Evolutionary conservation across 208 protist genomes (phyloP).

Genomic region (Crithidia bombi): DNA sequence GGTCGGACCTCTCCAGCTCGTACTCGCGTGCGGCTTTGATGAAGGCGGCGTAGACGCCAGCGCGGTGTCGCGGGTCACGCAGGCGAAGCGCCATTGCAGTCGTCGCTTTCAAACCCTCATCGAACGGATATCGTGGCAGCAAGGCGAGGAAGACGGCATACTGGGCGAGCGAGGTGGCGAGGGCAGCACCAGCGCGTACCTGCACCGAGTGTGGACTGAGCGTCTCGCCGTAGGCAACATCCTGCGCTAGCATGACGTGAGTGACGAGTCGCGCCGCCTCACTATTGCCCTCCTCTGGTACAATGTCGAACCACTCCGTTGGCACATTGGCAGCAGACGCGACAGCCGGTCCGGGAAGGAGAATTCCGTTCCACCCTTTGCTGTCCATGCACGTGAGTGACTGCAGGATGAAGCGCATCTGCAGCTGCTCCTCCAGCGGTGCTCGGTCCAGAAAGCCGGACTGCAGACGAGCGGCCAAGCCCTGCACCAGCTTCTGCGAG

Average conservation of each 20-base stretch:
- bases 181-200: constrained; percentile 44
- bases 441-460: constrained; percentile 42
- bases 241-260: constrained; percentile 64
- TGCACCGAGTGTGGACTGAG: constrained; percentile 62
- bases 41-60: constrained; percentile 72
- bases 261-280: constrained; percentile 64
- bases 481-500: constrained; percentile 39
- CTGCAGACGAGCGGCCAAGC: constrained; percentile 50
- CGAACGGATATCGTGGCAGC: constrained; percentile 54
- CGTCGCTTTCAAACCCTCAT: constrained; percentile 50
- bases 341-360: neutral
- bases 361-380: constrained; percentile 7
- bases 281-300: constrained; percentile 37
- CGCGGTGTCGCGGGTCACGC: constrained; percentile 52
- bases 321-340: neutral
- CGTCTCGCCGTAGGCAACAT: constrained; percentile 64
- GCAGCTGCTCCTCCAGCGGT: constrained; percentile 63
- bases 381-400: constrained; percentile 43
- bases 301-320: constrained; percentile 51
- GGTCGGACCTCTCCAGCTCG: constrained; percentile 47
- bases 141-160: constrained; percentile 60
- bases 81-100: constrained; percentile 63
- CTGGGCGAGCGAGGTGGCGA: constrained; percentile 45
- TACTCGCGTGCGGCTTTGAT: constrained; percentile 54
- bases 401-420: constrained; percentile 82